Percentiles rank a stretch among this genome's conserved stretches.
phyloP scores from a whole-genome alignment of 306 rosid genomes.

The Ammopiptanthus mongolicus region DNA sequence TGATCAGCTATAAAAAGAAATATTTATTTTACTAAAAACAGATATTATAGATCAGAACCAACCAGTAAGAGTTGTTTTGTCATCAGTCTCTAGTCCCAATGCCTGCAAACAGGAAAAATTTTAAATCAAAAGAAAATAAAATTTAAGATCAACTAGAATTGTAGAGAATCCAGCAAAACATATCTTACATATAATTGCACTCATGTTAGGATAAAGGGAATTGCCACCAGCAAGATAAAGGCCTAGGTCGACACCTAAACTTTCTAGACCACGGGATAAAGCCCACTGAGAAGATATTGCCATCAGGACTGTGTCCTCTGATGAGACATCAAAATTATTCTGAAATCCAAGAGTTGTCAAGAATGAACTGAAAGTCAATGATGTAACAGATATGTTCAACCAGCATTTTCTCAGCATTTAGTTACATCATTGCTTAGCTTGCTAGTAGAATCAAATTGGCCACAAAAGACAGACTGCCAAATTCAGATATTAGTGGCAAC shows the following conservation, averaged over 20 bases:
- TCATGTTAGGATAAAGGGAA: not conserved
- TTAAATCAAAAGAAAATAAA: slow-evolving; percentile 21
- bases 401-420: no score
- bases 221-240: slow-evolving; percentile 15
- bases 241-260: not conserved
- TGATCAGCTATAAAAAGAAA: not conserved
- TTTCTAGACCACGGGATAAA: slow-evolving; percentile 3
- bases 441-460: not conserved
- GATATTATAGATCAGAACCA: slow-evolving; percentile 33
- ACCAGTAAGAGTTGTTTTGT: slow-evolving; percentile 98
- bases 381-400: not conserved
- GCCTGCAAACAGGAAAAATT: slow-evolving; percentile 51
- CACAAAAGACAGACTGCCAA: no score
- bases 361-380: not conserved
- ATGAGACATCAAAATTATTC: not conserved
- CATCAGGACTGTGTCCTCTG: not conserved
- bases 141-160: not conserved
- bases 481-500: not conserved
- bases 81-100: slow-evolving; percentile 96
- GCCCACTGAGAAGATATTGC: not conserved
- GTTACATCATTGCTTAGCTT: not conserved
- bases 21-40: not conserved
- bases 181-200: not conserved
- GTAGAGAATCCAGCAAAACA: slow-evolving; percentile 15
- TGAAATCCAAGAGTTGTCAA: not conserved